phyloP scores from a whole-genome alignment of 2,329 filamentous ascomycete species.

The Cladophialophora bantiana region DNA sequence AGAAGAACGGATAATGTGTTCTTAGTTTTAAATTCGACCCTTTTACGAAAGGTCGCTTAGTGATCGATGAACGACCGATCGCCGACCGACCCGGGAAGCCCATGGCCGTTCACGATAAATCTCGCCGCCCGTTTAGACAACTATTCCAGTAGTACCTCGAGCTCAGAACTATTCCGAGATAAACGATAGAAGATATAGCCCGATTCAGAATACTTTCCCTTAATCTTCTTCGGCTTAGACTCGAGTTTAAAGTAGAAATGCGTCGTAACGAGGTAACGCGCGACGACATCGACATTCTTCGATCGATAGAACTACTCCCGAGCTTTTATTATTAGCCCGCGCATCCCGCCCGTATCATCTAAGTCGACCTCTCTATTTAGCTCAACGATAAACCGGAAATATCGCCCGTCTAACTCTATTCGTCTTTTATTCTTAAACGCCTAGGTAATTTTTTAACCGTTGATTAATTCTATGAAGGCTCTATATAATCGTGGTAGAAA shows the following conservation, averaged over 20 bases:
- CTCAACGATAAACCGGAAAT: slow-evolving; percentile 39
- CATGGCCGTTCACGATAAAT: not conserved
- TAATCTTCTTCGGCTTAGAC: slow-evolving; percentile 22
- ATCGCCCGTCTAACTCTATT: slow-evolving; percentile 27
- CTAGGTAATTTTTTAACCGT: slow-evolving; percentile 34
- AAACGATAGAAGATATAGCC: not conserved
- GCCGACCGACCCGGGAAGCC: not conserved
- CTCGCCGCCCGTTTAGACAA: not conserved
- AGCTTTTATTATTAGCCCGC: slow-evolving; percentile 11
- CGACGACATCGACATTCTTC: slow-evolving; percentile 35
- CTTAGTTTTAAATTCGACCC: slow-evolving; percentile 1
- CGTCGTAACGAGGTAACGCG: slow-evolving; percentile 37
- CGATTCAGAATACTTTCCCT: not conserved
- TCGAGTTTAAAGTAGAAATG: slow-evolving; percentile 41
- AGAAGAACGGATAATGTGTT: not conserved
- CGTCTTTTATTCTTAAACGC: slow-evolving; percentile 24
- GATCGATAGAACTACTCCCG: slow-evolving; percentile 30
- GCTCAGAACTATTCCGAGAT: not conserved
- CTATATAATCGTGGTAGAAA: slow-evolving; percentile 36
- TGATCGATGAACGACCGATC: not conserved
- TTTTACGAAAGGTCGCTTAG: not conserved
- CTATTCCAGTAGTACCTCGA: not conserved
- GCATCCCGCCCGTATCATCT: not conserved
- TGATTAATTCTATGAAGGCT: slow-evolving; percentile 35
- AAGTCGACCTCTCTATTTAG: slow-evolving; percentile 19